phyloP scores from a whole-genome alignment of 1,284 basidiomycete genomes.

The Ceratobasidium papillatum region DNA sequence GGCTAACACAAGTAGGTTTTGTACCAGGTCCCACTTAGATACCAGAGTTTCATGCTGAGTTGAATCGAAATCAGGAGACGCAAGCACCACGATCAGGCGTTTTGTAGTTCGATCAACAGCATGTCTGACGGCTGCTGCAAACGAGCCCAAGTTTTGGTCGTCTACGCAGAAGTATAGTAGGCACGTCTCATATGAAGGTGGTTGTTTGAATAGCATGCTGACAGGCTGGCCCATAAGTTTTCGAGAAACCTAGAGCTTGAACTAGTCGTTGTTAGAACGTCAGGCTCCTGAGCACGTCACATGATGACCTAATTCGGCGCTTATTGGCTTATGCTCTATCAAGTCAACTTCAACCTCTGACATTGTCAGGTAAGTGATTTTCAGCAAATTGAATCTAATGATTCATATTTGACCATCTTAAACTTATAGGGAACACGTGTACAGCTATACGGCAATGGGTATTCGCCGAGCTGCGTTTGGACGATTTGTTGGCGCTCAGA shows the following conservation, averaged over 20 bases:
- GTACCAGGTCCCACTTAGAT: slow-evolving; percentile 35
- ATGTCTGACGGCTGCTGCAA: slow-evolving; percentile 23
- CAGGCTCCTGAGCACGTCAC: slow-evolving; percentile 5
- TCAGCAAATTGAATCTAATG: neutral
- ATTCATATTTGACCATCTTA: neutral
- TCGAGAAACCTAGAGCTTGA: neutral
- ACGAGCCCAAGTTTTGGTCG: slow-evolving; percentile 2
- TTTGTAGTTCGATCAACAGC: slow-evolving; percentile 31
- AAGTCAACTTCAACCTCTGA: slow-evolving; percentile 11
- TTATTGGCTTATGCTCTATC: neutral
- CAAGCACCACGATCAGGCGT: slow-evolving; percentile 28
- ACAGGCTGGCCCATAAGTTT: neutral
- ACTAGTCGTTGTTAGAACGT: slow-evolving; percentile 17
- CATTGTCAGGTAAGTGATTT: neutral
- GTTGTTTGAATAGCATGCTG: slow-evolving; percentile 9
- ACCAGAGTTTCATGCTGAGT: slow-evolving; percentile 15
- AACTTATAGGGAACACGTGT: neutral
- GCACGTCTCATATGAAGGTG: slow-evolving; percentile 27
- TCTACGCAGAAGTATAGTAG: slow-evolving; percentile 18
- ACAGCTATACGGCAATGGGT: slow-evolving; percentile 9
- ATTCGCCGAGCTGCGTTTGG: slow-evolving; percentile 39
- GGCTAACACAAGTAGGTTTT: slow-evolving; percentile 30
- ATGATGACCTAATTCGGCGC: slow-evolving; percentile 2
- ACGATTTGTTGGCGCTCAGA: slow-evolving; percentile 36
- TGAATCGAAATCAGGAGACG: slow-evolving; percentile 28